phyloP scores from a whole-genome alignment of 179 eudicot species.

The Gypsophila paniculata region DNA sequence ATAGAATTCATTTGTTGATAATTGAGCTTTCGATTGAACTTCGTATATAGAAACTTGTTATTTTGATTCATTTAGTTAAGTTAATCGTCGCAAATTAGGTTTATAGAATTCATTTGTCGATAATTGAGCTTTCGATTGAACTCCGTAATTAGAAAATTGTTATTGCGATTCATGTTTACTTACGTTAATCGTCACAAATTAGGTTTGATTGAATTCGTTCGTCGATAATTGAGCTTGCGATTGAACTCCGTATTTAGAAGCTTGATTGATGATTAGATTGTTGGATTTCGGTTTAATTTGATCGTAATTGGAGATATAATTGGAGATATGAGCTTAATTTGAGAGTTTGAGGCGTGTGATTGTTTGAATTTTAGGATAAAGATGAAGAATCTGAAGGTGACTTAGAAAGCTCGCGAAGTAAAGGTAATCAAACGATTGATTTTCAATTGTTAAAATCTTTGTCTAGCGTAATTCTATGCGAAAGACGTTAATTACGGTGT shows the following conservation, averaged over 20 bases:
- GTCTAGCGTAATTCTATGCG: background rate
- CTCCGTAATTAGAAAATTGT: too few relatives aligned
- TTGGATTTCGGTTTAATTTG: background rate
- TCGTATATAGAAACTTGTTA: background rate
- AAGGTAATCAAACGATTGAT: background rate
- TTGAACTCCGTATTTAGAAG: background rate
- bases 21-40: too few relatives aligned
- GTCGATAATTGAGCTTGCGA: too few relatives aligned
- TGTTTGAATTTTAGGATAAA: conserved; percentile 12
- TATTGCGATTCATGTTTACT: too few relatives aligned
- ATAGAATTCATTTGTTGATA: too few relatives aligned
- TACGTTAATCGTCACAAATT: too few relatives aligned
- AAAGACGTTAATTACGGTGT: background rate
- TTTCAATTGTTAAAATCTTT: background rate
- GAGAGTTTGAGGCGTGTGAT: background rate
- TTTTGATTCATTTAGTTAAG: background rate
- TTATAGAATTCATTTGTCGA: background rate
- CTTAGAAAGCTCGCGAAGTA: conserved; percentile 11
- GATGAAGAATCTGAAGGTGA: conserved; percentile 10
- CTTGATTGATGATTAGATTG: background rate
- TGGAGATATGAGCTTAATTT: background rate
- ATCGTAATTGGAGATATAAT: background rate
- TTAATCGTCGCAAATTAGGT: background rate
- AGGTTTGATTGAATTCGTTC: too few relatives aligned
- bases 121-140: background rate